Conservation (phyloP, 352 stramenopile genomes). For the Nothophytophthora sp. region DNA sequence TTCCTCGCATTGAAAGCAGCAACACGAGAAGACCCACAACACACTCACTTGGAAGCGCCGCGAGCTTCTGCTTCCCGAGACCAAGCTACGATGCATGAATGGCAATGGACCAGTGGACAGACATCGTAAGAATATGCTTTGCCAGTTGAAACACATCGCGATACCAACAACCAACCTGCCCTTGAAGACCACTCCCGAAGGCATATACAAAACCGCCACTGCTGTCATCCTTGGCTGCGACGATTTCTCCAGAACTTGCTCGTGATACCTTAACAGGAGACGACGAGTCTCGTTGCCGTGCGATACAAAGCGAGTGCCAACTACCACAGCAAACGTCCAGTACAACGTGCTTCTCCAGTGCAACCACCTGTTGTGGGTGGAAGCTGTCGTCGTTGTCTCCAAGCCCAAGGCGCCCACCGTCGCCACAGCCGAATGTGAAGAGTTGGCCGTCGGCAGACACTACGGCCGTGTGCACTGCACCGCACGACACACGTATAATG, state of each 20-base stretch:
- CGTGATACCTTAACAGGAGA: constrained; percentile 2
- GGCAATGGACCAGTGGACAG: not conserved
- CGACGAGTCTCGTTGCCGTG: constrained; percentile 17
- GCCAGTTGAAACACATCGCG: not conserved
- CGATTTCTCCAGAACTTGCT: not conserved
- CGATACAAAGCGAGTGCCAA: constrained; percentile 78
- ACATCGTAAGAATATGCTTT: not conserved
- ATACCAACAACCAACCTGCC: constrained; percentile 37
- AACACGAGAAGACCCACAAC: not conserved
- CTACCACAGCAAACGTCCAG: constrained; percentile 59
- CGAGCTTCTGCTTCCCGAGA: constrained; percentile 68
- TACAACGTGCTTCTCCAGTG: constrained; percentile 54
- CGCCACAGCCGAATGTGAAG: constrained; percentile 89
- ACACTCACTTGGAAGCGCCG: constrained; percentile 57
- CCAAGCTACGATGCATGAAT: constrained; percentile 35
- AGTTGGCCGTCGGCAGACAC: constrained; percentile 59
- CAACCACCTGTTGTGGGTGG: constrained; percentile 47
- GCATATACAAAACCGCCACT: constrained; percentile 53
- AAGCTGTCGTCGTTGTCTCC: constrained; percentile 46
- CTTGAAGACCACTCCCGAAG: constrained; percentile 72
- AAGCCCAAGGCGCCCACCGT: constrained; percentile 90
- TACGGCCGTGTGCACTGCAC: constrained; percentile 80
- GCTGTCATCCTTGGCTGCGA: not conserved
- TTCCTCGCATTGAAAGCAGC: too few species aligned
- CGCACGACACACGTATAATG: constrained; percentile 86